Evolutionary conservation across 805 yeast species (phyloP), one percentile per base, ranked within the genome.

Genomic region (Cyberlindnera suaveolens): DNA sequence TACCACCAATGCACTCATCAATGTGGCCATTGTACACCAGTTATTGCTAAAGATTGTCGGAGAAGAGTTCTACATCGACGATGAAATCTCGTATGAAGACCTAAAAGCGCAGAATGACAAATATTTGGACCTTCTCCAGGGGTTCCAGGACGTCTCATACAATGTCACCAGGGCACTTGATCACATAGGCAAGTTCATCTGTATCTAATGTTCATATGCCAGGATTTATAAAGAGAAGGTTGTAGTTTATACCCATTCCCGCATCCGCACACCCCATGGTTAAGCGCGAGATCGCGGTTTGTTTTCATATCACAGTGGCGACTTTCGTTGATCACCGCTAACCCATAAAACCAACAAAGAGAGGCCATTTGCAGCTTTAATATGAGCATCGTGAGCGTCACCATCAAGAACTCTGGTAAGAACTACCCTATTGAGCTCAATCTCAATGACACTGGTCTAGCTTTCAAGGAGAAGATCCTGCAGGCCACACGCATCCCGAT

Each of bases 401-500:
- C 49, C 30, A 74, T 85, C 40, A 82, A 81, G 57, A 85, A 85
- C 63, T 72, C 85, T 3, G 89, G 91, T 34, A 82, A 82, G 52
- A 63, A 71, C 6, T 78, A 82, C 60, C 78, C 80, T 10, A 63
- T 77, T n/a, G 51, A 56, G 3, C 39, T 68, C 16, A 38, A 41
- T 1, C 50, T 46, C 5, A 42, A 42, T 6, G 64, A 65, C 13
- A 58, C 64, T 17, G 80, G 75, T 5, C 67, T 82, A 29, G 80
- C 73, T 39, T 66, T 75, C 62, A 91, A 89, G 61, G 64, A 70
- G 38, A 80, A 82, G 62, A 80, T 93, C 43, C 80, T 75, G 52
- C 76, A 79, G 18, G 61, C 78, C 45, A 91, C 98, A 3, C 78
- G 78, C 45, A 87, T 93, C 43, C 95, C 96, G n/a, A 77, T 80